Evolutionary conservation across 768 basidiomycete genomes (phyloP), one percentile per base, ranked within the genome.

Genomic region (Gymnopilus junonius): DNA sequence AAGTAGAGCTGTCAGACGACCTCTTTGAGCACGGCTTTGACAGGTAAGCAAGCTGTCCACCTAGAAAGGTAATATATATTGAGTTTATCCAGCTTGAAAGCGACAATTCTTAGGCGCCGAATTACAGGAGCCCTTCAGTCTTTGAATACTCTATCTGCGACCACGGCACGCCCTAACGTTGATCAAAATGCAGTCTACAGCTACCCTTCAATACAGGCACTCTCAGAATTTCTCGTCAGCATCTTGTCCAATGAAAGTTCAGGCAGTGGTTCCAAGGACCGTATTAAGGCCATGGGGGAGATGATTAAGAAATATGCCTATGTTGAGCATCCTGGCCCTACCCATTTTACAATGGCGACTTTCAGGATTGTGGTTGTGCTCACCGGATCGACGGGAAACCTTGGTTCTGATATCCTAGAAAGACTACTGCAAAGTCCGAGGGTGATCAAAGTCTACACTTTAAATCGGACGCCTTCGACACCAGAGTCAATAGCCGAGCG

Each of bases 321-420:
- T 43, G 42, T 12, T 25, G 50, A 54, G 63, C 64, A 67, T 59
- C 62, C 17, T 29, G 20, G 21, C 5, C 27, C 15, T 17, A n/a
- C 37, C 15, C 31, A 32, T 25, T 32, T 31, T 8, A 8, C 4
- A 35, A 23, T 29, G 32, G 14, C 15, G 3, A 15, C 35, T 23
- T 20, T 10, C 25, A 32, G 29, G 20, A 67, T 71, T 8, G 56
- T 58, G 27, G 71, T 79, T 1, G 66, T 80, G 0, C 63, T 82
- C 21, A 82, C 81, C 3, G 80, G 81, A 10, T 77, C 80, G 1
- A 82, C 81, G 6, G 81, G 81, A 3, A 74, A 73, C 15, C 69
- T 82, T 1, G 79, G 81, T 23, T 74, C 77, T 4, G 72, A 76
- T 42, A 51, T 79, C 17, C 69, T 82, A n/a, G 69, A 71, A 2